Base-by-base conservation (phyloP, 176 grass and related monocot genomes). In the Thalia dealbata region DNA sequence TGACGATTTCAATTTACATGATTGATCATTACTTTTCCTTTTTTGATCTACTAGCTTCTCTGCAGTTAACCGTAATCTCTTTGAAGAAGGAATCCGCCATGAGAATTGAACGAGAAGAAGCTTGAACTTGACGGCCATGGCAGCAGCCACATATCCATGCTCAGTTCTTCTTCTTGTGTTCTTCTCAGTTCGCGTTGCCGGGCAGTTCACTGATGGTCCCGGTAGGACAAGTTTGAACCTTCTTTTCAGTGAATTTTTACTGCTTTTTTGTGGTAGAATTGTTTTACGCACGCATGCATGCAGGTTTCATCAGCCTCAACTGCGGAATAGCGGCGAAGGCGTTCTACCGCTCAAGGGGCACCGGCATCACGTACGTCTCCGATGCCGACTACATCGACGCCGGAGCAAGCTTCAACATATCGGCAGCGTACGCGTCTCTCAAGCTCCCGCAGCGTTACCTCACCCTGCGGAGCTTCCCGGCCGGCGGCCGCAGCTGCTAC, bases 231-330 rank as follows among this genome's bases (percentile, higher is more conserved):
- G 19, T 55, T 3, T 5, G 1, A 55, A n/a, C 18, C 52, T 55
- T 55, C 52, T n/a, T n/a, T n/a, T n/a, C n/a, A n/a, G n/a, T n/a
- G n/a, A n/a, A n/a, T n/a, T n/a, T n/a, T n/a, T n/a, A n/a, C n/a
- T n/a, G n/a, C n/a, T n/a, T n/a, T n/a, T n/a, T n/a, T n/a, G 14
- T 21, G 3, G 0, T 3, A 55, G 3, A n/a, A 19, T 18, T 55
- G 15, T 55, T n/a, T 7, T 15, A 44, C 9, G 3, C 9, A 44
- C 3, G 42, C 52, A 9, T 55, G 6, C 52, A 55, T 52, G 22
- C 27, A 78, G 76, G 65, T 22, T 78, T 70, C 22, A 46, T 60
- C 14, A 70, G 32, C 65, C 54, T 78, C 16, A 66, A 78, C 24
- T 70, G 76, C 8, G 76, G 76, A 10, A 43, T n/a, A n/a, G n/a